Evolutionary conservation across 495 filamentous ascomycete species (phyloP), one percentile per base, ranked within the genome.

Genomic region (Choiromyces venosus): DNA sequence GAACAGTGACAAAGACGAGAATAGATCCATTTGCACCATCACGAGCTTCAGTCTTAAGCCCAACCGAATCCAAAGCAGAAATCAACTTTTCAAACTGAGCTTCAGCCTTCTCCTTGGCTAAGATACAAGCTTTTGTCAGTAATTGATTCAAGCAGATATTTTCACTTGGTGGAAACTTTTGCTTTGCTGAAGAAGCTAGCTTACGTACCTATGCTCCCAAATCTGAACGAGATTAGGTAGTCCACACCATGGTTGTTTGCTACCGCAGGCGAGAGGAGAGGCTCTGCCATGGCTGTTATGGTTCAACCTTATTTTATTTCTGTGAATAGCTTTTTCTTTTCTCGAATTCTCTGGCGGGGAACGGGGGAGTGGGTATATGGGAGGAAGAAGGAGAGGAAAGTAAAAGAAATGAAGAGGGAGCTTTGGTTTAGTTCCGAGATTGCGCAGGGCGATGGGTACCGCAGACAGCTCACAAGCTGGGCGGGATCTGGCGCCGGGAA

Each of bases 141-240:
- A 52, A 19, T 36, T n/a, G 33, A 14, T 19, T 35, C 6, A 8
- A 29, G 21, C 19, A 1, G 8, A 65, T 19, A 56, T 21, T 29
- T 67, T 66, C 16, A 72, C 19, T 70, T 21, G 38, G 4, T 29
- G 65, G 18, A 65, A 61, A 38, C 12, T 14, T 18, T 14, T 7
- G n/a, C n/a, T 29, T 61, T 61, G 52, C 25, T 61, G 25, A 61
- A 29, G 4, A 8, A 67, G 35, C 52, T 16, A 61, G 52, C 3
- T 0, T 36, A 78, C 86, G 77, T 82, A 92, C 92, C 86, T 64
- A 84, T 86, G 37, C 86, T 84, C 42, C 87, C 86, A 77, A 96
- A 91, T 68, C 87, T 85, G 82, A 94, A 98, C 71, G 87, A 86
- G 73, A 99, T 89, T 74, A 97, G 94, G 85, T 96, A 99, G 87